Evolutionary conservation across 1,284 basidiomycete genomes (phyloP).

Genomic region (Ustilago tritici): DNA sequence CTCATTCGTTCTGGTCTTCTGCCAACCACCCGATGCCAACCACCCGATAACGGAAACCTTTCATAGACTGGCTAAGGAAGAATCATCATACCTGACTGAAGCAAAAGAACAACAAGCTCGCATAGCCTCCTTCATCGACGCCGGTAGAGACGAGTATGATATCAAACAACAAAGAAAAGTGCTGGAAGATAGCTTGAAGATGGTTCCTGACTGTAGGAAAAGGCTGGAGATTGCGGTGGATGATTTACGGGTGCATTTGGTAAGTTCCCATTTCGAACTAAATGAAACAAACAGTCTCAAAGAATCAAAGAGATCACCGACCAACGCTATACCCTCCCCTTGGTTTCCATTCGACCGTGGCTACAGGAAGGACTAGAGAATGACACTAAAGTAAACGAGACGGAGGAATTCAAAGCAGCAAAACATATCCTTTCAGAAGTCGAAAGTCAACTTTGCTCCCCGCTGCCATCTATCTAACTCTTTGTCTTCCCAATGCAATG

Average conservation of each 20-base stretch:
- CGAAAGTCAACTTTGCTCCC: conserved; percentile 1
- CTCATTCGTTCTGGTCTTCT: neutral
- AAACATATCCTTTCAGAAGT: conserved; percentile 7
- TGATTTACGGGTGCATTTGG: conserved; percentile 46
- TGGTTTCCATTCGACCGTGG: neutral
- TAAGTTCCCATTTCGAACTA: conserved; percentile 27
- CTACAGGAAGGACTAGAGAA: conserved; percentile 27
- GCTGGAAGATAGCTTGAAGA: conserved; percentile 52
- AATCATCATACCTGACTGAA: conserved; percentile 50
- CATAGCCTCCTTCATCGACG: conserved; percentile 38
- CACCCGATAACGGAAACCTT: neutral
- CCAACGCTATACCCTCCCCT: neutral
- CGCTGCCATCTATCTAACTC: conserved; percentile 14
- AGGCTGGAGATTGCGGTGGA: conserved; percentile 42
- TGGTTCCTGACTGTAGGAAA: conserved; percentile 60
- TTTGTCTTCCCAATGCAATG: no score
- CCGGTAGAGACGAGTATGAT: conserved; percentile 57
- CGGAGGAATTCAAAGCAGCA: conserved; percentile 14
- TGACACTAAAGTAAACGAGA: neutral
- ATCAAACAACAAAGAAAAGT: conserved; percentile 55
- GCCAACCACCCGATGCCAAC: no score
- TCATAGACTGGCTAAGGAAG: conserved; percentile 57
- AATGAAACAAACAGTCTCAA: neutral
- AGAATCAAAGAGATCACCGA: neutral
- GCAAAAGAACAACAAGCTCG: conserved; percentile 44